Conservation (phyloP, 75 land plant genomes). For the Picea sitchensis region DNA sequence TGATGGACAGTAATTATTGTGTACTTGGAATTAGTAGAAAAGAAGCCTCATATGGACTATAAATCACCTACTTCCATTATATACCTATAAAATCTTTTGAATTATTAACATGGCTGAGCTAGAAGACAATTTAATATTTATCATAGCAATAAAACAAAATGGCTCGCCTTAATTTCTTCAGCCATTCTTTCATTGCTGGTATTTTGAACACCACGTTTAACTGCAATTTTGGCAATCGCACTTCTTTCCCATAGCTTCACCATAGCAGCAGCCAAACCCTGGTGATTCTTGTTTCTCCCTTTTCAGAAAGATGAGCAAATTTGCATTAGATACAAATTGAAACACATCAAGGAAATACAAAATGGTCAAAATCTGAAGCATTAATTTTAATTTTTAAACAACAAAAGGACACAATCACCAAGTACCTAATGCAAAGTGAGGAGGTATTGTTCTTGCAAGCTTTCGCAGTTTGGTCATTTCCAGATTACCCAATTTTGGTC, state of each 20-base stretch:
- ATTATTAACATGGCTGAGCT: no score
- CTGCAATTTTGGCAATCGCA: constrained; percentile 82
- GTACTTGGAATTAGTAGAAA: not conserved
- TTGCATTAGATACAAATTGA: not conserved
- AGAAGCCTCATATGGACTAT: not conserved
- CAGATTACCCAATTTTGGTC: constrained; percentile 33
- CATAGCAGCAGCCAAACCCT: constrained; percentile 87
- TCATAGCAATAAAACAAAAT: not conserved
- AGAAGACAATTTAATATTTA: no score
- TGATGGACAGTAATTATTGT: not conserved
- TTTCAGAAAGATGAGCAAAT: constrained; percentile 10
- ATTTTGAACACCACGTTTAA: constrained; percentile 87
- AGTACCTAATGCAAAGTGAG: constrained; percentile 94
- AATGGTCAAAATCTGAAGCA: not conserved
- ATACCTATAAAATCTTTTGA: not conserved
- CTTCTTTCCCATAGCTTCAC: constrained; percentile 91
- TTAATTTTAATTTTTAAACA: not conserved
- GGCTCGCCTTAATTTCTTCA: constrained; percentile 74
- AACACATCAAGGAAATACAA: not conserved
- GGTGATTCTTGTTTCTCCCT: constrained; percentile 89
- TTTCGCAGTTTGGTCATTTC: constrained; percentile 73
- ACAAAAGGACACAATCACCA: not conserved
- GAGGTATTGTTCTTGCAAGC: constrained; percentile 79
- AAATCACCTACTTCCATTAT: not conserved
- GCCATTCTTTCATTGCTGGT: constrained; percentile 94